These are phyloP conservation scores for Lasiosphaeriaceae sp. DNA, from an alignment of 495 filamentous ascomycete genomes.

Conservation along the genomic window DNA sequence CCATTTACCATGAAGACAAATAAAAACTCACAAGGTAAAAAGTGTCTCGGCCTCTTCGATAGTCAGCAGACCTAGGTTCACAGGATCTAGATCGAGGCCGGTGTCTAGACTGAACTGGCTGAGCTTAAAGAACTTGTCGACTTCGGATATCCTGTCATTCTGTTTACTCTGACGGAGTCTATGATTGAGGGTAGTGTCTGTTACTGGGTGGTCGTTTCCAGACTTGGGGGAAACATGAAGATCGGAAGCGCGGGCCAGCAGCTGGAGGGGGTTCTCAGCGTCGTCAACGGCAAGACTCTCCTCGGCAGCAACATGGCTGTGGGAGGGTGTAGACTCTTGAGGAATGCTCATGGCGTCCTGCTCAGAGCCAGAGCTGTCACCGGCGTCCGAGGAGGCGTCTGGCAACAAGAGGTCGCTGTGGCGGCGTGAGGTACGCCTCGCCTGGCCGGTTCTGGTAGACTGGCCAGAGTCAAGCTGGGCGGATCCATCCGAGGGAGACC, in stretches of 20 bases:
- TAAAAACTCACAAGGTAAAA: slow-evolving; percentile 56
- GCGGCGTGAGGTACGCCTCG: slow-evolving; percentile 5
- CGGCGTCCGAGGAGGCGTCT: slow-evolving; percentile 28
- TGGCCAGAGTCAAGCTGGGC: slow-evolving; percentile 4
- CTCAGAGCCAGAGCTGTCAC: slow-evolving; percentile 29
- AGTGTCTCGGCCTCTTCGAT: slow-evolving; percentile 58
- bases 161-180: slow-evolving; percentile 20
- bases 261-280: slow-evolving; percentile 68
- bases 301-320: slow-evolving; percentile 28
- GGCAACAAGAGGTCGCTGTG: slow-evolving; percentile 21
- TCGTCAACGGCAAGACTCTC: slow-evolving; percentile 58
- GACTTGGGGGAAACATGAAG: slow-evolving; percentile 53
- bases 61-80: slow-evolving; percentile 62
- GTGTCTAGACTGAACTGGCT: slow-evolving; percentile 57
- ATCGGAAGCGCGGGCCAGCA: slow-evolving; percentile 67
- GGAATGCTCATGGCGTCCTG: slow-evolving; percentile 28
- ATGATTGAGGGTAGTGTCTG: slow-evolving; percentile 21
- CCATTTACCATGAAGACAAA: background rate
- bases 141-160: slow-evolving; percentile 28
- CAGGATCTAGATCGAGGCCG: slow-evolving; percentile 61
- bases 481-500: slow-evolving; percentile 18
- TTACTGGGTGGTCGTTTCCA: slow-evolving; percentile 11
- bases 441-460: slow-evolving; percentile 2
- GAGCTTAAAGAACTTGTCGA: slow-evolving; percentile 57
- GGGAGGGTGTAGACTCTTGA: slow-evolving; percentile 27